phyloP scores from a whole-genome alignment of 2,329 filamentous ascomycete genomes.

The Fusarium setosum region DNA sequence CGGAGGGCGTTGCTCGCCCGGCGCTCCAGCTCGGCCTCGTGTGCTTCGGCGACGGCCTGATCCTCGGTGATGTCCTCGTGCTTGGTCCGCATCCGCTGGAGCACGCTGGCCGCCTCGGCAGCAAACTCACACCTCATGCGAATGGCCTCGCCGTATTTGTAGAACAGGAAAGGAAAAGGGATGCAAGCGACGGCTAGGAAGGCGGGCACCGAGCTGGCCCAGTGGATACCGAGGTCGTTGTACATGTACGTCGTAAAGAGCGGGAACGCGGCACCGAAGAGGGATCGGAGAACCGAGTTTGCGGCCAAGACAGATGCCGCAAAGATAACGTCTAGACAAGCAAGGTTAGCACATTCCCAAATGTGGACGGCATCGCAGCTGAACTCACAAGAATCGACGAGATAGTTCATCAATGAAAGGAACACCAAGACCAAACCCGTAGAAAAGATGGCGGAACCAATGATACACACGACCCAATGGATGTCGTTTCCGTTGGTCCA shows the following conservation, averaged over 20 bases:
- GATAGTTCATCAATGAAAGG: constrained; percentile 73
- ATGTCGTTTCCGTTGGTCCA: constrained; percentile 69
- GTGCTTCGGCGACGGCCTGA: constrained; percentile 39
- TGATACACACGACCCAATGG: constrained; percentile 66
- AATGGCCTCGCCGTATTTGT: constrained; percentile 74
- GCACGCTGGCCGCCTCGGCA: constrained; percentile 71
- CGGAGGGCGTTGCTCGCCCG: constrained; percentile 37
- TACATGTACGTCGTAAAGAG: constrained; percentile 75
- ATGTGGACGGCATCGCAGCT: background rate
- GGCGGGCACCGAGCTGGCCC: constrained; percentile 78
- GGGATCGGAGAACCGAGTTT: constrained; percentile 76
- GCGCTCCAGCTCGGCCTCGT: constrained; percentile 41
- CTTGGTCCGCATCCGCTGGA: constrained; percentile 57
- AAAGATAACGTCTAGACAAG: constrained; percentile 70
- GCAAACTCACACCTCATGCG: constrained; percentile 77
- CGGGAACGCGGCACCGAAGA: constrained; percentile 79
- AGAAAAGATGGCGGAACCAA: constrained; percentile 61
- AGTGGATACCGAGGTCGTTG: constrained; percentile 74
- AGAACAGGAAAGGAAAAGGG: constrained; percentile 81
- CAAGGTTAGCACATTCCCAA: constrained; percentile 20
- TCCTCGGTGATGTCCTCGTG: constrained; percentile 45
- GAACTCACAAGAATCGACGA: constrained; percentile 69
- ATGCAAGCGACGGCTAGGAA: constrained; percentile 79
- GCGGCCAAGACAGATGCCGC: constrained; percentile 81
- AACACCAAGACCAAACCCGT: constrained; percentile 72